Base-by-base conservation (phyloP, 805 yeast genomes). In the Schizosaccharomyces japonicus region DNA sequence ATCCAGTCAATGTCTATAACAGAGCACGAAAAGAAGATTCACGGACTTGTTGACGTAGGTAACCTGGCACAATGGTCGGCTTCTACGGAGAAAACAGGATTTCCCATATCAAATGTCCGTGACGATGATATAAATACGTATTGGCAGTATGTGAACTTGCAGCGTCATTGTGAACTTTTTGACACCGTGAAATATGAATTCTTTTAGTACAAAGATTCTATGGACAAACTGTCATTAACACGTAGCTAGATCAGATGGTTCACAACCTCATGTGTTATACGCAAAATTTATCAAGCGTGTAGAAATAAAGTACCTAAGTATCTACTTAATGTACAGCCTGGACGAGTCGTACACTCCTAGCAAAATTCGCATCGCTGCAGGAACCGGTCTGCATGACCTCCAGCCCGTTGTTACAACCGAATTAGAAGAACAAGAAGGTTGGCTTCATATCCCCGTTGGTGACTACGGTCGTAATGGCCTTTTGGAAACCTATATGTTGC, bases 261-360 rank as follows among this genome's bases (percentile, higher is more conserved):
- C 71, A 10, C 82, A 78, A 54, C 98, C 96, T 0, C 99, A 90
- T 62, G 66, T 64, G 26, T 65, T 90, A 4, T 80, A 80, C 44
- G 71, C 83, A 1, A 84, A 75, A 56, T 90, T 90, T 60, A 68
- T 84, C 28, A 84, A 80, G 56, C 68, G 73, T 46, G 92, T 84
- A 3, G 66, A 74, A 19, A 62, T 90, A 2, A 73, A 76, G 39
- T 30, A 80, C 47, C 61, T 90, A 1, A 74, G 83, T 0, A 56
- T 90, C 4, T 90, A 74, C 60, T 70, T 80, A 19, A 81, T 85
- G 54, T 74, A 70, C 54, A 59, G 65, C 2, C 63, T 73, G 3
- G 98, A 90, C 60, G 96, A 90, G 59, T 80, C 94, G 19, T 90
- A 92, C 57, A 84, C 98, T 0, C 99, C 99, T 1, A 69, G 76